phyloP scores from a whole-genome alignment of 805 yeast species.

The Metschnikowia santaceciliae region DNA sequence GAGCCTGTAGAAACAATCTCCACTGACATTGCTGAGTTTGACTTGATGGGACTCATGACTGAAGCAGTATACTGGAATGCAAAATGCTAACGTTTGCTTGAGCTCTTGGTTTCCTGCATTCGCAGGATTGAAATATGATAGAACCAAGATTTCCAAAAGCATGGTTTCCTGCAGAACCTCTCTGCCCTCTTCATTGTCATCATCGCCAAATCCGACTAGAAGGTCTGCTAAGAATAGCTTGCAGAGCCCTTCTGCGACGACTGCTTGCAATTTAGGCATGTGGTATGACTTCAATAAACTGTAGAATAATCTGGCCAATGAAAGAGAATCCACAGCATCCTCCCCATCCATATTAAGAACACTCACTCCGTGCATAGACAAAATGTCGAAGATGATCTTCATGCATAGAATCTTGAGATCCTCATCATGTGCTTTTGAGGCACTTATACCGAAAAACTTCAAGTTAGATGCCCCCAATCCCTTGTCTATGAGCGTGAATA shows the following conservation, averaged over 20 bases:
- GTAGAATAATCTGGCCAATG: conserved; percentile 66
- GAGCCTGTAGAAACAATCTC: conserved; percentile 61
- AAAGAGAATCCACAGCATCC: conserved; percentile 59
- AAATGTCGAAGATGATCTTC: conserved; percentile 70
- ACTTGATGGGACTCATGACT: conserved; percentile 72
- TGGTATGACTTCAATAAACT: conserved; percentile 55
- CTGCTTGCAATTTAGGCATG: conserved; percentile 65
- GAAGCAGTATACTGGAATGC: conserved; percentile 83
- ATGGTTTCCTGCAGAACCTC: conserved; percentile 30
- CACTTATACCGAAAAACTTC: conserved; percentile 64
- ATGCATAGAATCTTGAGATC: conserved; percentile 58
- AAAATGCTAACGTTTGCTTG: conserved; percentile 77
- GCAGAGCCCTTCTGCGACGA: conserved; percentile 82
- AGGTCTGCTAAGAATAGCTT: conserved; percentile 77
- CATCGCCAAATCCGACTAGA: conserved; percentile 45
- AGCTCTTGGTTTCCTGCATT: conserved; percentile 61
- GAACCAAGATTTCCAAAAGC: conserved; percentile 63
- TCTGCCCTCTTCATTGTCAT: conserved; percentile 14
- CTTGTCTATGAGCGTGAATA: conserved; percentile 70
- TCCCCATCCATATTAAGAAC: conserved; percentile 51
- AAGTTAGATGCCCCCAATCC: conserved; percentile 59
- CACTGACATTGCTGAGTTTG: conserved; percentile 57
- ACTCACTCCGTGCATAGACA: conserved; percentile 70
- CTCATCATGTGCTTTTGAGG: conserved; percentile 58
- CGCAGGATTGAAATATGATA: conserved; percentile 71